Conservation (phyloP, 2,329 filamentous ascomycete species). For the Raffaelea arxii region DNA sequence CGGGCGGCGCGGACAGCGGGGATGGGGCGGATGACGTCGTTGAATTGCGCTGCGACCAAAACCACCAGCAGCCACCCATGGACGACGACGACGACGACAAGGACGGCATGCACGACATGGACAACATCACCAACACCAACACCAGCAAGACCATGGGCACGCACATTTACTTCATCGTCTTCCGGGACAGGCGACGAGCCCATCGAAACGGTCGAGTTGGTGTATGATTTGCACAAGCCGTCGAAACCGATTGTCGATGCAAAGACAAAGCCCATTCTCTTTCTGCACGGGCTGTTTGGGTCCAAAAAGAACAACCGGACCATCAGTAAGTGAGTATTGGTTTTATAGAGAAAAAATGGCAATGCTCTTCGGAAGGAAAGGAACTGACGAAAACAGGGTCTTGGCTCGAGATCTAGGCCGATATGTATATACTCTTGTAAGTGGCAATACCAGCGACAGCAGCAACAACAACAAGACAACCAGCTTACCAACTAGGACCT, state of each 20-base stretch:
- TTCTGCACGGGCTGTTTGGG: slow-evolving; percentile 89
- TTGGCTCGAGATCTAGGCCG: slow-evolving; percentile 72
- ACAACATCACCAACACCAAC: not conserved
- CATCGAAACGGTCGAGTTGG: slow-evolving; percentile 29
- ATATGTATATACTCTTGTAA: slow-evolving; percentile 71
- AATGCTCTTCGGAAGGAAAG: too few relatives aligned
- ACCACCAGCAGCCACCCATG: too few relatives aligned
- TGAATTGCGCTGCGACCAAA: too few relatives aligned
- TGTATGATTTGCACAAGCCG: slow-evolving; percentile 59
- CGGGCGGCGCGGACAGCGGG: not conserved
- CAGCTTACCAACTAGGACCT: slow-evolving; percentile 64
- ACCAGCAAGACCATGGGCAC: too few relatives aligned
- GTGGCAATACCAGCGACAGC: too few relatives aligned
- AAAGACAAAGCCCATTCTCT: slow-evolving; percentile 57
- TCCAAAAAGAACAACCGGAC: slow-evolving; percentile 91
- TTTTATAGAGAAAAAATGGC: not conserved
- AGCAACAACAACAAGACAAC: too few relatives aligned
- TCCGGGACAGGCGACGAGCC: not conserved
- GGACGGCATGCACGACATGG: not conserved
- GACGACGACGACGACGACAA: not conserved
- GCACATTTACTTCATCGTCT: slow-evolving; percentile 2
- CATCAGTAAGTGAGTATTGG: slow-evolving; percentile 75
- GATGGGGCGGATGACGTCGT: too few relatives aligned
- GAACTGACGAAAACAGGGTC: too few relatives aligned
- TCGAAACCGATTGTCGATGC: slow-evolving; percentile 30